A percentile compares a stretch with the other conserved stretches of the same genome.
phyloP scores from a whole-genome alignment of 1,284 basidiomycete genomes.

The Rhodotorula sp. region DNA sequence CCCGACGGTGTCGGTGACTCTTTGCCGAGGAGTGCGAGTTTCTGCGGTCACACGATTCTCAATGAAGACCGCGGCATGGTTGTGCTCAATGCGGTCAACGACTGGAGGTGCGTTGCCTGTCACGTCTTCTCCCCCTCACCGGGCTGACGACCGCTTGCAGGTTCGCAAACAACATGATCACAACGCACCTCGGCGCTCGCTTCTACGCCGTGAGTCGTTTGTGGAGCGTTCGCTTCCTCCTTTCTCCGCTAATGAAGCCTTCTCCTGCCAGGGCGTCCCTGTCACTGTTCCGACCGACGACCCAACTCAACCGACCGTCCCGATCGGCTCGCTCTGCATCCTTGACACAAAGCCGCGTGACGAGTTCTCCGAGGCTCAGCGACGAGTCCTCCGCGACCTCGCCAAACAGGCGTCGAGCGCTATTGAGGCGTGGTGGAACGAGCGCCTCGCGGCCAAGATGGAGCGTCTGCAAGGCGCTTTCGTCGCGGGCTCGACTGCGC shows the following conservation, averaged over 20 bases:
- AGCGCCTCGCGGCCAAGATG: conserved; percentile 25
- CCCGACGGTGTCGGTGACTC: conserved; percentile 31
- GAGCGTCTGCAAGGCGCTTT: conserved; percentile 20
- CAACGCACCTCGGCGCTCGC: conserved; percentile 23
- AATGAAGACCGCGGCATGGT: conserved; percentile 39
- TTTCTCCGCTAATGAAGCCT: no score
- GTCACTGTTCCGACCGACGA: conserved; percentile 35
- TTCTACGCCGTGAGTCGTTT: conserved; percentile 24
- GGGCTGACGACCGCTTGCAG: neutral
- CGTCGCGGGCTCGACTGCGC: neutral
- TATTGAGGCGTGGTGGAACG: conserved; percentile 32
- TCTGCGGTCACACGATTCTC: conserved; percentile 42
- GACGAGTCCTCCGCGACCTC: conserved; percentile 39
- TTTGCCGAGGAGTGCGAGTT: conserved; percentile 36
- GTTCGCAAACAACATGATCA: neutral
- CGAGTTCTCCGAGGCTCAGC: conserved; percentile 40
- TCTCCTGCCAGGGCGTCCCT: conserved; percentile 27
- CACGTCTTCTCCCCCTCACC: neutral
- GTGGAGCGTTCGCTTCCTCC: no score
- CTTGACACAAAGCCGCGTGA: conserved; percentile 43
- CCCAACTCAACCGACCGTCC: conserved; percentile 23
- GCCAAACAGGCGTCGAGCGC: conserved; percentile 25
- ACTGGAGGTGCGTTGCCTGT: conserved; percentile 36
- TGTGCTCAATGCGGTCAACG: conserved; percentile 35
- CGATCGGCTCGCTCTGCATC: conserved; percentile 45